Evolutionary conservation across 208 protist species (phyloP), one percentile per base, ranked within the genome.

Genomic region (Crithidia fasciculata): DNA sequence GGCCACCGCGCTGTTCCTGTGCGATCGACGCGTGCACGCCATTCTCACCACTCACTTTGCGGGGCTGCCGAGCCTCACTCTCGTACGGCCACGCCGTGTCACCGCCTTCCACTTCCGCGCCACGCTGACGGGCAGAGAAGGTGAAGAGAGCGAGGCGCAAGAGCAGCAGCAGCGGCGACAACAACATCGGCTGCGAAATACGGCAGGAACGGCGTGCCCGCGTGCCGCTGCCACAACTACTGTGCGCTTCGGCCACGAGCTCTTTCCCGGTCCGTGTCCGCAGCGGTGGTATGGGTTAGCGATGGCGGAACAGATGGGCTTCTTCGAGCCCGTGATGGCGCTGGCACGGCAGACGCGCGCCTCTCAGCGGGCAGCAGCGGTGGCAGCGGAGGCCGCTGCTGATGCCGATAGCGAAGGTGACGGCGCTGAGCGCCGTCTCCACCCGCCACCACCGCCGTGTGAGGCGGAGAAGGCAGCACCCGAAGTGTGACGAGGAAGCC

Each of bases 1-100:
- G 80, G 93, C 98, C 1, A 95, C 98, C 19, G 70, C 97, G 9
- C 73, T 92, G 10, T 87, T 91, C 76, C 58, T 89, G 72, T 69
- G 82, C 28, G 39, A 72, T 19, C 79, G 69, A 7, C 69, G 40
- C 64, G 79, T 83, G 53, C 74, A 78, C 69, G 56, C 79, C 37
- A 69, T 90, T 39, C 68, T 72, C 49, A 90, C 90, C 36, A 63
- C 74, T 8, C 89, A 94, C 71, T 88, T 92, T 53, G 78, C 83
- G 8, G 78, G 71, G 15, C 67, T 80, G 43, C 72, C 68, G 37
- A 68, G 68, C 39, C 53, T 81, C 5, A 55, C 52, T 52, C 59
- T 45, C 9, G 61, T 66, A 52, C 74, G 52, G 18, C 74, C 74
- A 10, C 37, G 37, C 3, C 68, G 74, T 28, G 49, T 74, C 28